A percentile compares a stretch with the other conserved stretches of the same genome.
These are phyloP conservation scores for Reticulascus tulasneorum DNA, from an alignment of 2,329 filamentous ascomycete species.

Conservation along the genomic window DNA sequence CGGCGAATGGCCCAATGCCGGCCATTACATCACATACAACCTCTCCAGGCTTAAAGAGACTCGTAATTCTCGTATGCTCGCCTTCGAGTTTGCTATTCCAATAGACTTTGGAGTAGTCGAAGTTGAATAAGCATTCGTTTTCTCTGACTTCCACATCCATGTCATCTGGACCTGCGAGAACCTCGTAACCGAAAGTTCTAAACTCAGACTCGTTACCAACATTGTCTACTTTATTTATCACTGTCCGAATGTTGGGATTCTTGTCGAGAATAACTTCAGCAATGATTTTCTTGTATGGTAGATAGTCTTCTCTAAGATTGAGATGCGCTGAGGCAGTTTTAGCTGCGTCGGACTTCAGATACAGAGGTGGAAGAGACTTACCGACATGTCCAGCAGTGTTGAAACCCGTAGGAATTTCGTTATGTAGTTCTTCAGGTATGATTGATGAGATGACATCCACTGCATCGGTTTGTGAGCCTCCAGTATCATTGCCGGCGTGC, in stretches of 20 bases:
- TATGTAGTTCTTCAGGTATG: slow-evolving; percentile 73
- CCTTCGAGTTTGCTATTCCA: slow-evolving; percentile 92
- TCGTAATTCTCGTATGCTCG: slow-evolving; percentile 79
- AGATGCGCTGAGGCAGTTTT: slow-evolving; percentile 65
- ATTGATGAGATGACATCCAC: slow-evolving; percentile 80
- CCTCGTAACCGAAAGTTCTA: slow-evolving; percentile 89
- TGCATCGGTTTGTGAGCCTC: slow-evolving; percentile 23
- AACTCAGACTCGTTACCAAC: slow-evolving; percentile 84
- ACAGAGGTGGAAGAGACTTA: slow-evolving; percentile 33
- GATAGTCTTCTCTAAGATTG: slow-evolving; percentile 78
- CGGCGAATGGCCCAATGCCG: slow-evolving; percentile 90
- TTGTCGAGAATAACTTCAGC: slow-evolving; percentile 87
- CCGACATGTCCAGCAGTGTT: slow-evolving; percentile 84
- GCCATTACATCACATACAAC: slow-evolving; percentile 97
- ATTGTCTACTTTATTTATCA: slow-evolving; percentile 93
- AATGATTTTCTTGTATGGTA: slow-evolving; percentile 82
- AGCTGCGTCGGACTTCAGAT: neutral
- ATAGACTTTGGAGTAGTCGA: slow-evolving; percentile 96
- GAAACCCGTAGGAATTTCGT: slow-evolving; percentile 81
- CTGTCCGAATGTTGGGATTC: slow-evolving; percentile 74
- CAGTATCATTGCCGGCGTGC: no score
- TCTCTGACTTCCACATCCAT: slow-evolving; percentile 80
- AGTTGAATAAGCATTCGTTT: slow-evolving; percentile 79
- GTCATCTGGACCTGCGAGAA: slow-evolving; percentile 77
- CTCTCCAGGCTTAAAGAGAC: slow-evolving; percentile 75